Percentiles rank a stretch among this genome's conserved stretches.
These are phyloP conservation scores for Apiosordaria backusii DNA, from an alignment of 495 filamentous ascomycete species.

Conservation along the genomic window DNA sequence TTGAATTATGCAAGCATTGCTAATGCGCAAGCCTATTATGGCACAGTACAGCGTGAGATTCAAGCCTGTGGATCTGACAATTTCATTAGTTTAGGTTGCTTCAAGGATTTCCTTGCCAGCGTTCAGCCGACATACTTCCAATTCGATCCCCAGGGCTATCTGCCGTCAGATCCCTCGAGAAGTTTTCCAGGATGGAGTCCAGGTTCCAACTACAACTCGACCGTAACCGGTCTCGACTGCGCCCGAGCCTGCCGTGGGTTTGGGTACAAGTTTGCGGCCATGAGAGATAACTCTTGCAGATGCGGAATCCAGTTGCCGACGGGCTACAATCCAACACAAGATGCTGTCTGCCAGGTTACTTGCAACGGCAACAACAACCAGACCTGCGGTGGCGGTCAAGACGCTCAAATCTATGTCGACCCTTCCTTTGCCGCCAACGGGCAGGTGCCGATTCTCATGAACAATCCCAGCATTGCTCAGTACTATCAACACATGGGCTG, in stretches of 20 bases:
- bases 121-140: slow-evolving; percentile 2
- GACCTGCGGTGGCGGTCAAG: slow-evolving; percentile 16
- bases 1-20: slow-evolving; percentile 22
- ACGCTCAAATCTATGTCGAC: slow-evolving; percentile 22
- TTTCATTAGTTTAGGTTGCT: slow-evolving; percentile 26
- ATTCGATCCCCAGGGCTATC: slow-evolving; percentile 17
- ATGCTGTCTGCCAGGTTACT: slow-evolving; percentile 10
- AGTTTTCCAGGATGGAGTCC: slow-evolving; percentile 23
- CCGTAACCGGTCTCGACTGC: slow-evolving; percentile 27
- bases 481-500: slow-evolving; percentile 3
- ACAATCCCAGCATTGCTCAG: background rate
- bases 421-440: slow-evolving; percentile 20
- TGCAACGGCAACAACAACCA: slow-evolving; percentile 19
- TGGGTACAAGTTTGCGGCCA: slow-evolving; percentile 28
- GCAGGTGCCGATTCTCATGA: background rate
- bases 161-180: slow-evolving; percentile 13
- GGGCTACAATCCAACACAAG: background rate
- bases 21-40: slow-evolving; percentile 27
- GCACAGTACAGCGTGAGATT: slow-evolving; percentile 8
- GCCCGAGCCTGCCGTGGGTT: slow-evolving; percentile 23
- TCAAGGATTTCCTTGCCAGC: background rate
- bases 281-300: slow-evolving; percentile 21
- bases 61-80: slow-evolving; percentile 19
- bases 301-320: slow-evolving; percentile 25
- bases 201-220: slow-evolving; percentile 24